Evolutionary conservation across 108 stramenopile species (phyloP).

Genomic region (Pseudonitzschia multiseries): DNA sequence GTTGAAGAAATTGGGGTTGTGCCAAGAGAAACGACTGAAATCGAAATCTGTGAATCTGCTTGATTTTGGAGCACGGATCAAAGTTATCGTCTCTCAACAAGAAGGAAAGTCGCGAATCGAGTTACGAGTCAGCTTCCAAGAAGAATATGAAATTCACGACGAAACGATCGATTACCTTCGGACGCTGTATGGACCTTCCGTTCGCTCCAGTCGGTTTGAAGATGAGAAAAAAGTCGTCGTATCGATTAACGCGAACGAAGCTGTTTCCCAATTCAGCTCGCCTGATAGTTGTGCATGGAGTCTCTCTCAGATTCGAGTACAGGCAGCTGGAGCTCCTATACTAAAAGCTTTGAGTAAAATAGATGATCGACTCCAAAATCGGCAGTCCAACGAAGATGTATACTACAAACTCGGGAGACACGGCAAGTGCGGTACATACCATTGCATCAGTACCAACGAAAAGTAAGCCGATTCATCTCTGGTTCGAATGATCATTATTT

Average conservation of each 20-base stretch:
- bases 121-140: constrained; percentile 3
- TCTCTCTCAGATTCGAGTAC: constrained; percentile 21
- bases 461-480: constrained; percentile 23
- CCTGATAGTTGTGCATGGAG: neutral
- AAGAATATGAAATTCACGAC: constrained; percentile 15
- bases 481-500: no score
- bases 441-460: constrained; percentile 21
- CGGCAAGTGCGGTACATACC: constrained; percentile 14
- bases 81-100: neutral
- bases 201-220: neutral
- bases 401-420: constrained; percentile 1
- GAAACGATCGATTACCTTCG: constrained; percentile 10
- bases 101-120: constrained; percentile 7
- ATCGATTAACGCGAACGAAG: neutral
- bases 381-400: neutral
- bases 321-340: constrained; percentile 23
- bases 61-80: constrained; percentile 19
- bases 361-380: neutral
- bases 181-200: constrained; percentile 3
- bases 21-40: constrained; percentile 7
- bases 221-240: neutral
- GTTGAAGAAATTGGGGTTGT: neutral
- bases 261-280: neutral
- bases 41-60: constrained; percentile 6
- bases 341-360: constrained; percentile 4